A percentile compares a stretch with the other conserved stretches of the same genome.
Evolutionary conservation across 805 yeast species (phyloP).

Genomic region (Trichomonascus vanleenenianus): DNA sequence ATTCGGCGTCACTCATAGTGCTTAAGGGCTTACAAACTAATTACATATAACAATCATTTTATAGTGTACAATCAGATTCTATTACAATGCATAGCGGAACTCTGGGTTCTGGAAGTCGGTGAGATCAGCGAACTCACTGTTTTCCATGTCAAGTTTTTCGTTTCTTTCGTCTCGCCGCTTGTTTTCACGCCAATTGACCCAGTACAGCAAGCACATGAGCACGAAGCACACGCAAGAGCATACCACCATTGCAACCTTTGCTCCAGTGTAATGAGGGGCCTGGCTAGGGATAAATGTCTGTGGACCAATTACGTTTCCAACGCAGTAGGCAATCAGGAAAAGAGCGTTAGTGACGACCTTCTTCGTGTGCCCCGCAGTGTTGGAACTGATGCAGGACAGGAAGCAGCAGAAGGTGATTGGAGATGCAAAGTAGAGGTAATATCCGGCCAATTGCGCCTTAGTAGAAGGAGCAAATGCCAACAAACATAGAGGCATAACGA

Average conservation of each 20-base stretch:
- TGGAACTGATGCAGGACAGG: constrained; percentile 23
- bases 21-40: too few relatives aligned
- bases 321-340: constrained; percentile 55
- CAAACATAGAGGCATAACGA: constrained; percentile 31
- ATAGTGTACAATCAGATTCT: background rate
- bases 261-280: constrained; percentile 52
- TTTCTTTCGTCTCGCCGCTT: constrained; percentile 3
- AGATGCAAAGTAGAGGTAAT: constrained; percentile 6
- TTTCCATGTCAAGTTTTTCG: constrained; percentile 5
- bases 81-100: constrained; percentile 21
- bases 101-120: constrained; percentile 48
- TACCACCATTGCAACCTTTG: constrained; percentile 46
- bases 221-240: constrained; percentile 38
- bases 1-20: too few relatives aligned
- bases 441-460: constrained; percentile 13
- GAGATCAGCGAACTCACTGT: constrained; percentile 30
- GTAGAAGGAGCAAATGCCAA: constrained; percentile 14
- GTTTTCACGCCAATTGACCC: constrained; percentile 9
- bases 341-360: constrained; percentile 53
- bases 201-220: constrained; percentile 30
- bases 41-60: too few relatives aligned
- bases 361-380: constrained; percentile 72
- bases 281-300: constrained; percentile 53
- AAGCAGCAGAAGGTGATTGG: constrained; percentile 9
- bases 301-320: constrained; percentile 67